phyloP scores from a whole-genome alignment of 768 basidiomycete genomes.

The Phanerochaete sordida region DNA sequence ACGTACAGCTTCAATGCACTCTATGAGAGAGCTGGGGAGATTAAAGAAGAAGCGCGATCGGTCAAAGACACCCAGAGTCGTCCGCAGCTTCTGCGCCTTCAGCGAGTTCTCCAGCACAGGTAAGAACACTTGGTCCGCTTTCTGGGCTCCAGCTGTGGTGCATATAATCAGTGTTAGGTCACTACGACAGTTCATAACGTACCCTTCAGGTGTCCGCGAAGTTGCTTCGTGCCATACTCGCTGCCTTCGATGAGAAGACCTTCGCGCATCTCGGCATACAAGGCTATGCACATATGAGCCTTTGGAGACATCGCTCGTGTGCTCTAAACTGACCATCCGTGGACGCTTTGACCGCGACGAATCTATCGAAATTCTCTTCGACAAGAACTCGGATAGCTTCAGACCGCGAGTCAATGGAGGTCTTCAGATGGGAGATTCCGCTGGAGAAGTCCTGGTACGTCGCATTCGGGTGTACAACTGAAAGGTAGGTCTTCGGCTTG shows the following conservation, averaged over 20 bases:
- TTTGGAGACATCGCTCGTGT: neutral
- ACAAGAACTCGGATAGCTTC: slow-evolving; percentile 94
- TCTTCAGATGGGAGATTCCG: slow-evolving; percentile 70
- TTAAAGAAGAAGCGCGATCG: slow-evolving; percentile 98
- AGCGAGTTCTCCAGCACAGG: slow-evolving; percentile 94
- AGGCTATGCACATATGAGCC: slow-evolving; percentile 44
- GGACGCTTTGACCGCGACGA: slow-evolving; percentile 94
- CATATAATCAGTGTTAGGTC: neutral
- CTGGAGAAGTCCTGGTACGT: slow-evolving; percentile 86
- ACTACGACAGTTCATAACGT: slow-evolving; percentile 18
- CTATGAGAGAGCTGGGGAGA: slow-evolving; percentile 86
- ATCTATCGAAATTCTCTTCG: slow-evolving; percentile 97
- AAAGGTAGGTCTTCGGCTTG: slow-evolving; percentile 92
- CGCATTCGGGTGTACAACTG: slow-evolving; percentile 89
- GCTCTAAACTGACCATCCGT: slow-evolving; percentile 69
- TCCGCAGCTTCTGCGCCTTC: slow-evolving; percentile 89
- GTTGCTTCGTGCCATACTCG: slow-evolving; percentile 79
- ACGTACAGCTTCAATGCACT: slow-evolving; percentile 82
- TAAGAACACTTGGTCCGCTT: slow-evolving; percentile 93
- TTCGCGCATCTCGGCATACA: slow-evolving; percentile 92
- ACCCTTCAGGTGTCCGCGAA: slow-evolving; percentile 88
- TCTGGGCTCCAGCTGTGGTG: slow-evolving; percentile 76
- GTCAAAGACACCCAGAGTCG: slow-evolving; percentile 93
- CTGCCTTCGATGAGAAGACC: slow-evolving; percentile 71
- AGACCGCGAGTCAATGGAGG: slow-evolving; percentile 85